Base-by-base conservation (phyloP, 139 green algal species). In the Micromonas commoda region DNA sequence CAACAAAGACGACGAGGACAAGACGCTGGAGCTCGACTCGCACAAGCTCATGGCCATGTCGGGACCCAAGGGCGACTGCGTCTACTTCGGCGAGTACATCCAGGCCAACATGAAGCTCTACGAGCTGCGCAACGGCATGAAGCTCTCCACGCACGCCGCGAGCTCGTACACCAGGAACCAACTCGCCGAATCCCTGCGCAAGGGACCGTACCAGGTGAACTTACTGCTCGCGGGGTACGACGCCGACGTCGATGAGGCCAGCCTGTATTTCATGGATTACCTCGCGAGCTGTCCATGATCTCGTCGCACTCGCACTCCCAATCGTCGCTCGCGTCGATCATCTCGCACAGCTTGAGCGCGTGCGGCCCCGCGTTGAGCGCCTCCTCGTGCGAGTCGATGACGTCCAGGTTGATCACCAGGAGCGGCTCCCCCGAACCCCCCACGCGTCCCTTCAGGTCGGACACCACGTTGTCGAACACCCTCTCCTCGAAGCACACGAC, bases 191-290 rank as follows among this genome's bases (percentile, higher is more conserved):
- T 92, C 93, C 9, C 84, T 99, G 34, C 78, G 96, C 21, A 93
- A 91, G 82, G 90, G 87, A 0, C 91, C 93, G 0, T 99, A 98
- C 82, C 83, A 94, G 53, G 89, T 87, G 77, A 99, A 99, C 87
- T 71, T 98, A 67, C 82, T 99, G 32, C 77, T 99, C 29, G 96
- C 92, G 4, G 96, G 96, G 53, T 87, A 57, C 45, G 45, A 63
- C 37, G 68, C 60, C 34, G 34, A 73, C 31, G 29, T 20, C 21
- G 53, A 37, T 37, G 68, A 94, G 0, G 81, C 96, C 0, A 86
- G 89, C 0, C 83, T 99, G 54, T 99, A 97, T 84, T 98, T 92
- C 91, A 82, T 97, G 66, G 96, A 99, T 87, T 98, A 99, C 86
- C 87, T 99, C 31, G 95, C 92, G 21, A 95, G 3, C 67, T 13